phyloP scores from a whole-genome alignment of 306 rosid genomes.

The Cotoneaster glaucophyllus region DNA sequence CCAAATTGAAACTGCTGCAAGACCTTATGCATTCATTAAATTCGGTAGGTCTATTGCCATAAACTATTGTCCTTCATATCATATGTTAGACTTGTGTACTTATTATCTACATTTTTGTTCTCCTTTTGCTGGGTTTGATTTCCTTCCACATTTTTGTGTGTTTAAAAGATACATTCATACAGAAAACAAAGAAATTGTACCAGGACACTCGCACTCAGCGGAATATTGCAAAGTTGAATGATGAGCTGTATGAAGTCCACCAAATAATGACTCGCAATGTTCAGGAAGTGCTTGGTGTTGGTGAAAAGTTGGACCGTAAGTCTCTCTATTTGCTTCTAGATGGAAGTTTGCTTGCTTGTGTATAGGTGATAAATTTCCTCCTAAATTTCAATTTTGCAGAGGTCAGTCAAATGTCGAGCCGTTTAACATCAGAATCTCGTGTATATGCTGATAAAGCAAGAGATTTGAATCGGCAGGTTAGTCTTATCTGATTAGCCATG shows the following conservation, averaged over 20 bases:
- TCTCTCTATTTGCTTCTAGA: not conserved
- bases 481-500: conserved; percentile 23
- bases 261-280: conserved; percentile 99
- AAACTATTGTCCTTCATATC: not conserved
- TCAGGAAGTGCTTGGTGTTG: conserved; percentile 99
- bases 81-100: conserved; percentile 1
- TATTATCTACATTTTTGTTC: not conserved
- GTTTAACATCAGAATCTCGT: conserved; percentile 91
- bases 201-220: conserved; percentile 97
- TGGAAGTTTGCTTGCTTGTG: not conserved
- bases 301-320: conserved; percentile 99
- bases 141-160: conserved; percentile 14
- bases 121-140: conserved; percentile 21
- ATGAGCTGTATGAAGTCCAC: conserved; percentile 98
- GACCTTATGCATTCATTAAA: conserved; percentile 98
- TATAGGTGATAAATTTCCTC: conserved; percentile 11
- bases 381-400: conserved; percentile 52
- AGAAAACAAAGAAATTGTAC: conserved; percentile 95
- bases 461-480: conserved; percentile 90
- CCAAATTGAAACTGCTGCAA: conserved; percentile 98
- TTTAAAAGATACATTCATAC: conserved; percentile 81
- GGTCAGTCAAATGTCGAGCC: conserved; percentile 98
- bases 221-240: conserved; percentile 92
- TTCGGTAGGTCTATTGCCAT: conserved; percentile 55
- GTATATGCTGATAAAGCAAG: conserved; percentile 88